Percentiles rank a stretch among this genome's conserved stretches.
Conservation (phyloP, 305 asterid genomes). For the Stenogyne calaminthoides region DNA sequence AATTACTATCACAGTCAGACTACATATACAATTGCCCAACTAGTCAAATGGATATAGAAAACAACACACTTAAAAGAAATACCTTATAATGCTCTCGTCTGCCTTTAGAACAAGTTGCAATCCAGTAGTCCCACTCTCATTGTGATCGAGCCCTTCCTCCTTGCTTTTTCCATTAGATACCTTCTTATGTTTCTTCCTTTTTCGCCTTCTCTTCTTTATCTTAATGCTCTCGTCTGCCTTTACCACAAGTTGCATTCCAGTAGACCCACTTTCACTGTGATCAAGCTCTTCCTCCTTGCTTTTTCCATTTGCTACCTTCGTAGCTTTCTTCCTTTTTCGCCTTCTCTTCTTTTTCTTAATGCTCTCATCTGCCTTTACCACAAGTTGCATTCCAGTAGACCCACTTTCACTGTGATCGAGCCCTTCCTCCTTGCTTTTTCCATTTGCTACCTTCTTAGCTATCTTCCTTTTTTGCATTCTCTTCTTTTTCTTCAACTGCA, state of each 20-base stretch:
- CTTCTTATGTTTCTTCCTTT: conserved; percentile 4
- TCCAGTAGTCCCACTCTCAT: conserved; percentile 33
- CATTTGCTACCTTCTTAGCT: conserved; percentile 41
- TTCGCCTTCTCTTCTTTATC: too few relatives aligned
- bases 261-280: too few relatives aligned
- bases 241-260: too few relatives aligned
- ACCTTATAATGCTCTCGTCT: conserved; percentile 45
- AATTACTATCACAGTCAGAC: conserved; percentile 5
- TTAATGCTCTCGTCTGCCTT: too few relatives aligned
- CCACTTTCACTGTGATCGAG: conserved; percentile 32
- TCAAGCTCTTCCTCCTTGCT: too few relatives aligned
- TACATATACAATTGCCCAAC: conserved; percentile 3
- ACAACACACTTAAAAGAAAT: conserved; percentile 22
- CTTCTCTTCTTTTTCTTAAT: neutral
- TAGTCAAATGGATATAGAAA: neutral
- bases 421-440: conserved; percentile 37
- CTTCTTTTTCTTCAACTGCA: conserved; percentile 35
- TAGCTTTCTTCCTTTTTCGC: too few relatives aligned
- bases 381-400: conserved; percentile 35
- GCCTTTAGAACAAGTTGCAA: conserved; percentile 35
- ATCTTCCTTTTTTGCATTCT: conserved; percentile 42
- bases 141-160: conserved; percentile 35
- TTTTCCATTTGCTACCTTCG: too few relatives aligned
- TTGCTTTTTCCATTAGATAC: conserved; percentile 39
- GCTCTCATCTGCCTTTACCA: conserved; percentile 29